A percentile compares a stretch with the other conserved stretches of the same genome.
Evolutionary conservation across 2,329 filamentous ascomycete species (phyloP).

Genomic region (Phialophora chinensis): DNA sequence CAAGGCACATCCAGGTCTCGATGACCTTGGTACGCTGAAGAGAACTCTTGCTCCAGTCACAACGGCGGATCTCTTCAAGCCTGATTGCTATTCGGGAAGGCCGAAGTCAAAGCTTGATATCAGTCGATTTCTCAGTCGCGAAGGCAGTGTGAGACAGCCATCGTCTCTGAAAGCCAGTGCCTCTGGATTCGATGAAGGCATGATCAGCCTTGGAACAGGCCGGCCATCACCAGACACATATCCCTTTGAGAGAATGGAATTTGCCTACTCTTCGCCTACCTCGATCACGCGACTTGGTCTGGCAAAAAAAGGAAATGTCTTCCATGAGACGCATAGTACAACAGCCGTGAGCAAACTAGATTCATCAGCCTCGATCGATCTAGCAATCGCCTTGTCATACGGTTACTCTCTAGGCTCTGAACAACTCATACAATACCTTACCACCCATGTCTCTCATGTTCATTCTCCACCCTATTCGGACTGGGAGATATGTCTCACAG

Average conservation of each 20-base stretch:
- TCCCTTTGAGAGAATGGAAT: neutral
- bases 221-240: neutral
- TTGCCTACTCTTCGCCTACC: neutral
- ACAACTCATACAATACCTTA: conserved; percentile 16
- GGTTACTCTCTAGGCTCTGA: conserved; percentile 14
- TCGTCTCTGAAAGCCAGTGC: conserved; percentile 16
- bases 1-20: neutral
- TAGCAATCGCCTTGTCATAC: conserved; percentile 10
- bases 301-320: neutral
- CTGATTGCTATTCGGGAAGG: neutral
- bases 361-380: conserved; percentile 7
- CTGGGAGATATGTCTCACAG: conserved; percentile 1
- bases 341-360: neutral
- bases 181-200: conserved; percentile 5
- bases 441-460: conserved; percentile 3
- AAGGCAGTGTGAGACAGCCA: conserved; percentile 8
- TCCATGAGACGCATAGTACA: neutral
- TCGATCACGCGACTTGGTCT: neutral
- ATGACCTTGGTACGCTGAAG: neutral
- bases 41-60: neutral
- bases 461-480: conserved; percentile 3
- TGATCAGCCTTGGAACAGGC: conserved; percentile 8
- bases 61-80: neutral
- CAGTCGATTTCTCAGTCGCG: conserved; percentile 11
- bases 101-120: neutral